phyloP scores from a whole-genome alignment of 306 rosid species.

The Quercus mongolica region DNA sequence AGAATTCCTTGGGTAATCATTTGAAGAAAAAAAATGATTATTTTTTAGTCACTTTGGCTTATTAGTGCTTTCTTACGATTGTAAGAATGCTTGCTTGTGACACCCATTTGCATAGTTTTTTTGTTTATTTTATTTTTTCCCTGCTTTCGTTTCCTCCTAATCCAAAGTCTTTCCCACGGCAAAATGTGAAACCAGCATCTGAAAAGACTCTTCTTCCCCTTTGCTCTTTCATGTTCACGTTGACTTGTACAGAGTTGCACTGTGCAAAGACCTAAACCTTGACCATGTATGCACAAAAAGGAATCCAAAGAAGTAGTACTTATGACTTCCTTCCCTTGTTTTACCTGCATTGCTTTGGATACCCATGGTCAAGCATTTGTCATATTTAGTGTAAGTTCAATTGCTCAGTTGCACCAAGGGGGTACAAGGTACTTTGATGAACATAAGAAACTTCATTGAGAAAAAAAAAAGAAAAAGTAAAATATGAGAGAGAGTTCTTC shows the following conservation, averaged over 20 bases:
- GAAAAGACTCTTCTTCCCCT: background rate
- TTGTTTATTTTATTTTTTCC: background rate
- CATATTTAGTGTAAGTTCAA: too few relatives aligned
- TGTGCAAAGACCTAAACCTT: slow-evolving; percentile 12
- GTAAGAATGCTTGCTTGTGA: slow-evolving; percentile 75
- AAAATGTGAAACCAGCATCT: slow-evolving; percentile 1
- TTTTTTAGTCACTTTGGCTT: slow-evolving; percentile 23
- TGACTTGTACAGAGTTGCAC: slow-evolving; percentile 1
- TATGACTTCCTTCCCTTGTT: too few relatives aligned
- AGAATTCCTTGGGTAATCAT: slow-evolving; percentile 44
- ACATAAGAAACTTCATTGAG: too few relatives aligned
- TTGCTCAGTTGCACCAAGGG: too few relatives aligned
- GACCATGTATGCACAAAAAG: slow-evolving; percentile 12
- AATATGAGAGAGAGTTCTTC: too few relatives aligned
- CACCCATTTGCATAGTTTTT: slow-evolving; percentile 30
- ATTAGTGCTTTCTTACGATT: slow-evolving; percentile 76
- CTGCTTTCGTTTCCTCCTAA: background rate
- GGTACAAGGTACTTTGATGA: background rate
- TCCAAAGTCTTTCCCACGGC: background rate
- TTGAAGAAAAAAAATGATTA: background rate
- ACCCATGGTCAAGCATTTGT: background rate
- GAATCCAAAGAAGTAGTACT: too few relatives aligned
- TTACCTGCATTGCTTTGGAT: too few relatives aligned
- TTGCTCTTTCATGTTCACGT: slow-evolving; percentile 7
- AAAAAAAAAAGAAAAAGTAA: too few relatives aligned